phyloP scores from a whole-genome alignment of 176 grass and related monocot genomes.

The Cocos nucifera region DNA sequence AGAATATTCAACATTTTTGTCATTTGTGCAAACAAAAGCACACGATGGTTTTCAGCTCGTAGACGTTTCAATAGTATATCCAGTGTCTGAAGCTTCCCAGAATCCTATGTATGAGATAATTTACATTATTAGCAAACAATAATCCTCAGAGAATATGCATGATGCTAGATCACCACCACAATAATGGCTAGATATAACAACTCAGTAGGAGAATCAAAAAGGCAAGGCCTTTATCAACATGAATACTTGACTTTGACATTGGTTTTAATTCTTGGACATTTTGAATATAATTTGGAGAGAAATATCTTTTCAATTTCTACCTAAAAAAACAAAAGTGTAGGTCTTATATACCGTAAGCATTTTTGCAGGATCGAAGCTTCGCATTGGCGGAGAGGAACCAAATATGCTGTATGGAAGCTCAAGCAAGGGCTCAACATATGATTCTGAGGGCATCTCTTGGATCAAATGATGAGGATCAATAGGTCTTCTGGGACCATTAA shows the following conservation, averaged over 20 bases:
- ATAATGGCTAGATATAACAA: too few relatives aligned
- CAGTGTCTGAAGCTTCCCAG: conserved; percentile 90
- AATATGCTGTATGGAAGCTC: conserved; percentile 92
- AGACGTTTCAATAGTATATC: conserved; percentile 80
- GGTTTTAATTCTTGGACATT: too few relatives aligned
- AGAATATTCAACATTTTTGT: conserved; percentile 99
- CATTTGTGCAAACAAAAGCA: conserved; percentile 98
- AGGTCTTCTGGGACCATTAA: conserved; percentile 82
- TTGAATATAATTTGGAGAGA: too few relatives aligned
- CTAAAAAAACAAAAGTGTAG: too few relatives aligned
- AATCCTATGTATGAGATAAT: conserved; percentile 57
- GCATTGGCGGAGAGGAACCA: conserved; percentile 91
- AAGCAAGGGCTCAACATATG: conserved; percentile 46
- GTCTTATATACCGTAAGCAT: conserved; percentile 68
- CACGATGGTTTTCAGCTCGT: conserved; percentile 84
- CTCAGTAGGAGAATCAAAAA: too few relatives aligned
- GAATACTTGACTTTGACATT: too few relatives aligned
- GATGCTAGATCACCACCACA: too few relatives aligned
- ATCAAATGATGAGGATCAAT: conserved; percentile 63
- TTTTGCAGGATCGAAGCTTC: conserved; percentile 97
- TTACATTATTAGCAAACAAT: conserved; percentile 16
- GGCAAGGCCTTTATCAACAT: too few relatives aligned
- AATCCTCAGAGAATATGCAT: too few relatives aligned
- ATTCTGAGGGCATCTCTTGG: conserved; percentile 55
- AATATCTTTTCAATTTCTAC: too few relatives aligned